A percentile compares a stretch with the other conserved stretches of the same genome.
Evolutionary conservation across 352 stramenopile species (phyloP).

Genomic region (Phytophthora quininea): DNA sequence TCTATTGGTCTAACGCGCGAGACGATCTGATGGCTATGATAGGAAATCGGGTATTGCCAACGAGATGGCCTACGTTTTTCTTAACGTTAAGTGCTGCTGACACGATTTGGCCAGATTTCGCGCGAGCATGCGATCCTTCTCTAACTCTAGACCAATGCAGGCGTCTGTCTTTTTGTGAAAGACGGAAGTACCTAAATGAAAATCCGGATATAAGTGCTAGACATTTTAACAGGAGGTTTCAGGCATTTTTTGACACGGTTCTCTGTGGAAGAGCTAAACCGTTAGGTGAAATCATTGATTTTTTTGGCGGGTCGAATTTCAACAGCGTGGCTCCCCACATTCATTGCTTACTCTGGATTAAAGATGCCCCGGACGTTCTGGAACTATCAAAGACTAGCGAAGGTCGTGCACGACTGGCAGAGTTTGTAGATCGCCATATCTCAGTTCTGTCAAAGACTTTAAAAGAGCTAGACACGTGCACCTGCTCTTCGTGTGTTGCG

Average conservation of each 20-base stretch:
- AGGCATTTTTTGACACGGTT: constrained; percentile 21
- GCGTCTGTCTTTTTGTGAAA: neutral
- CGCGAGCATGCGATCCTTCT: constrained; percentile 16
- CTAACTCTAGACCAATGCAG: constrained; percentile 1
- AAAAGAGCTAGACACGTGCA: neutral
- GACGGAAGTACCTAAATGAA: constrained; percentile 12
- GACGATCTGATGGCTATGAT: constrained; percentile 16
- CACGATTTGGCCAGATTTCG: constrained; percentile 30
- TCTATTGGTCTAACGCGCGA: neutral
- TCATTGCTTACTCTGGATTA: neutral
- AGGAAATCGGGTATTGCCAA: neutral
- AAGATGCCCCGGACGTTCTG: neutral
- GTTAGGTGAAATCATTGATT: constrained; percentile 16
- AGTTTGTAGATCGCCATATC: neutral
- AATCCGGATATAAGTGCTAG: constrained; percentile 22
- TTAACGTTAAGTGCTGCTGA: constrained; percentile 28
- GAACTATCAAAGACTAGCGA: neutral
- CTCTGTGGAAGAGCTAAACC: neutral
- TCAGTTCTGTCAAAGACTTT: neutral
- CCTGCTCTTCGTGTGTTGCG: neutral
- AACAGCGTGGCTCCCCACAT: neutral
- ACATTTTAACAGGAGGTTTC: constrained; percentile 26
- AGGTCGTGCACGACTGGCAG: neutral
- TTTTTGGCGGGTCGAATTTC: constrained; percentile 29
- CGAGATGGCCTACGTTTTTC: constrained; percentile 19